Base-by-base conservation (phyloP, 2,329 filamentous ascomycete genomes). In the Pyrenochaeta sp. region DNA sequence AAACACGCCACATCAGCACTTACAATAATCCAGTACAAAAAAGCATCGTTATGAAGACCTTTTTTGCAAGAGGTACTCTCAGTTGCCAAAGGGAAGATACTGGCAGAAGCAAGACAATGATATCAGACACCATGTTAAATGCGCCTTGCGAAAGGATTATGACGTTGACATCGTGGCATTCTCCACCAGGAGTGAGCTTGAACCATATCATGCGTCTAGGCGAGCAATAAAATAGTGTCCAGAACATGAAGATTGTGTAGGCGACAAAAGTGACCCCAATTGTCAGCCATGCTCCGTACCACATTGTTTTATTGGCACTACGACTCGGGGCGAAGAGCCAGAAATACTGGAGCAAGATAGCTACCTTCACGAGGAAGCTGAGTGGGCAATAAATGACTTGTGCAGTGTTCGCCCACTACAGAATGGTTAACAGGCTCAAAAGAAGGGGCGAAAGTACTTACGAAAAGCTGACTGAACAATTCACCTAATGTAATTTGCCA, bases 91-190 rank as follows among this genome's bases (percentile, higher is more conserved):
- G 36, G 1, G 63, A 63, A 1, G 52, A 40, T 2, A 59, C 62
- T 12, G 68, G 68, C 2, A 71, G 58, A 9, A 69, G 46, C 12
- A 71, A 35, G 32, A 69, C 67, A 20, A 67, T 49, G 18, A 69
- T 46, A 45, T 71, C 68, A 4, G 63, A 67, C 3, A 47, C 54
- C 60, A 71, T 68, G 42, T 68, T 71, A 52, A 69, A 68, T 9
- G 53, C 52, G 4, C 62, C 64, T 30, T 64, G 61, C 2, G 50
- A 54, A 4, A 67, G 41, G 11, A 68, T 62, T 32, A 71, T 69
- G 30, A 63, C 45, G 37, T 59, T 60, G 20, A 67, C 60, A 42
- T 69, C 63, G 9, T 27, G 23, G 23, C 23, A 27, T 27, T 27
- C 4, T 9, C 23, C 23, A 4, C 23, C 23, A 4, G 23, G 23